These are phyloP conservation scores for Pseudogymnoascus sp. DNA, from an alignment of 2,329 filamentous ascomycete species.

Conservation along the genomic window DNA sequence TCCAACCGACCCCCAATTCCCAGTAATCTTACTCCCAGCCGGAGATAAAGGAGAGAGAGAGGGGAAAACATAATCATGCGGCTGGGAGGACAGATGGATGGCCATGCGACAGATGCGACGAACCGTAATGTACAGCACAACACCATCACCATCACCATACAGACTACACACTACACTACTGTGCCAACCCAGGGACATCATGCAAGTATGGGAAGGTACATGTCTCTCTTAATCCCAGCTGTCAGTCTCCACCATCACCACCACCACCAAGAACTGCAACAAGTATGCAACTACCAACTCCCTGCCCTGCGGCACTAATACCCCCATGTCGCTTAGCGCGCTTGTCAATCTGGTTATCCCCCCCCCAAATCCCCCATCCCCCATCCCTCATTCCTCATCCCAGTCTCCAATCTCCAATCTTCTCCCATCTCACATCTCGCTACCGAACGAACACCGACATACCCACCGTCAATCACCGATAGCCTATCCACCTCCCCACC, in stretches of 20 bases:
- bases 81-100: not conserved
- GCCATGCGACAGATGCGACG: not conserved
- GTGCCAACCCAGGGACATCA: too few relatives aligned
- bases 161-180: too few relatives aligned
- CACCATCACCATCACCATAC: too few relatives aligned
- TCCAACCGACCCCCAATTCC: too few relatives aligned
- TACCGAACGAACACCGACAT: not conserved
- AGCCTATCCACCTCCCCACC: not conserved
- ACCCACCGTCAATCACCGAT: not conserved
- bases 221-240: too few relatives aligned
- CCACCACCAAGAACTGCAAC: too few relatives aligned
- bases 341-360: not conserved
- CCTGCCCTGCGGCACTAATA: not conserved
- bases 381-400: not conserved
- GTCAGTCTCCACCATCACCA: too few relatives aligned
- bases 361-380: not conserved
- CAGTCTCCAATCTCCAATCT: not conserved
- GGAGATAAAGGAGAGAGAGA: not conserved
- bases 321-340: conserved; percentile 1
- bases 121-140: too few relatives aligned
- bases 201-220: too few relatives aligned
- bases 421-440: not conserved
- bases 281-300: too few relatives aligned
- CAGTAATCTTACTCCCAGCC: not conserved
- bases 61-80: not conserved